These are phyloP conservation scores for Diutina rugosa DNA, from an alignment of 1,139 yeast species.

Conservation along the genomic window DNA sequence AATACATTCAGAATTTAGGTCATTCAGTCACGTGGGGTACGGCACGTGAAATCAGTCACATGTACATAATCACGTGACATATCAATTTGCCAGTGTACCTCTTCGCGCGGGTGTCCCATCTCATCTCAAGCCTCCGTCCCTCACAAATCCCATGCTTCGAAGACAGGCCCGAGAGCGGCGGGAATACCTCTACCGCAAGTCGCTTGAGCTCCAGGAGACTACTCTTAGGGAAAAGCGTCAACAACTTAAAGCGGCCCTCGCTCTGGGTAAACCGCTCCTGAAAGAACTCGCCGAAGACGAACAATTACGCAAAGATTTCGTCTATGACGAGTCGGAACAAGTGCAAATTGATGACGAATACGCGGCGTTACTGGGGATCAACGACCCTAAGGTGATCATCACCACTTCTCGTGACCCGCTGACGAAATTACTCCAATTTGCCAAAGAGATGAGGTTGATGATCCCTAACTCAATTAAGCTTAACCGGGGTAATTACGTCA, in stretches of 20 bases:
- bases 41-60: not conserved
- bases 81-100: too few species aligned
- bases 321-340: conserved; percentile 72
- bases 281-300: conserved; percentile 85
- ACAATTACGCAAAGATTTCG: conserved; percentile 64
- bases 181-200: conserved; percentile 81
- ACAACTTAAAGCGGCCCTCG: conserved; percentile 75
- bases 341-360: conserved; percentile 77
- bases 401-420: conserved; percentile 93
- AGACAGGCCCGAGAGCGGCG: conserved; percentile 93
- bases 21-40: not conserved
- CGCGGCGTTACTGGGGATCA: conserved; percentile 71
- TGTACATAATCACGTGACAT: not conserved
- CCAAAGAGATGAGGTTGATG: conserved; percentile 80
- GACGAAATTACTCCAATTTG: conserved; percentile 72
- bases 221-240: conserved; percentile 77
- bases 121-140: not conserved
- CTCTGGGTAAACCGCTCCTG: conserved; percentile 81
- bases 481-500: conserved; percentile 85
- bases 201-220: conserved; percentile 84
- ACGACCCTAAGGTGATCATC: conserved; percentile 85
- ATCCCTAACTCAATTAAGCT: conserved; percentile 84
- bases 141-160: conserved; percentile 39
- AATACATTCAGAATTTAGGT: too few species aligned
- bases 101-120: not conserved